Evolutionary conservation across 129 eudicot species (phyloP), one percentile per base, ranked within the genome.

Genomic region (Flaveria bidentis): DNA sequence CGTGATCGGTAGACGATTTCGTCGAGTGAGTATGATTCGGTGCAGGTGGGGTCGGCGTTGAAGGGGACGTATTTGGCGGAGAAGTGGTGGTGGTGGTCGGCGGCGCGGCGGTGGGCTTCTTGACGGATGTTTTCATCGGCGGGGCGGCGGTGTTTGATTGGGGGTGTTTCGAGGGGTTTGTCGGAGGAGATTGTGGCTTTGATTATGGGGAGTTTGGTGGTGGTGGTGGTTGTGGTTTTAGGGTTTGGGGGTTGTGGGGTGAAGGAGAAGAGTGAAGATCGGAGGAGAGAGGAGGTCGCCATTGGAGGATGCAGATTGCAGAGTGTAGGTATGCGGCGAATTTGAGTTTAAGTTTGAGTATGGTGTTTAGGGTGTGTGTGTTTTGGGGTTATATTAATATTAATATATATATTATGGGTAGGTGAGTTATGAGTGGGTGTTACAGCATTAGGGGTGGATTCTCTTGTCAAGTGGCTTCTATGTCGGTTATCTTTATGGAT

Each of bases 141-240:
- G 25, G 84, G 80, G 36, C 80, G 80, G 50, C 76, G 80, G 76
- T 75, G 84, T 69, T 81, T 75, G 80, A 67, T 68, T 11, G 79
- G 70, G 2, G 80, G 9, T 39, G 80, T 67, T 67, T 69, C 68
- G 63, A 26, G 36, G 39, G 71, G 70, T 22, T 57, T 70, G 72
- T 75, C 76, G 4, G 84, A 80, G 0, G 75, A 74, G 80, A 69
- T 23, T 36, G 84, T 74, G 71, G 84, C 84, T 74, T 69, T 80
- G 80, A 80, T 49, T 9, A 76, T 47, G 56, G 63, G 36, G 36
- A 13, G 3, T 58, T 23, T 49, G 22, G 72, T 9, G 42, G 18
- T 14, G 17, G 18, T 14, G 17, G 22, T 74, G 76, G 18, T 72
- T 47, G 13, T 18, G 52, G 61, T 20, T 55, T 76, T 56, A 42